Evolutionary conservation across 2,329 filamentous ascomycete species (phyloP).

Genomic region (Trichoderma atrobrunneum): DNA sequence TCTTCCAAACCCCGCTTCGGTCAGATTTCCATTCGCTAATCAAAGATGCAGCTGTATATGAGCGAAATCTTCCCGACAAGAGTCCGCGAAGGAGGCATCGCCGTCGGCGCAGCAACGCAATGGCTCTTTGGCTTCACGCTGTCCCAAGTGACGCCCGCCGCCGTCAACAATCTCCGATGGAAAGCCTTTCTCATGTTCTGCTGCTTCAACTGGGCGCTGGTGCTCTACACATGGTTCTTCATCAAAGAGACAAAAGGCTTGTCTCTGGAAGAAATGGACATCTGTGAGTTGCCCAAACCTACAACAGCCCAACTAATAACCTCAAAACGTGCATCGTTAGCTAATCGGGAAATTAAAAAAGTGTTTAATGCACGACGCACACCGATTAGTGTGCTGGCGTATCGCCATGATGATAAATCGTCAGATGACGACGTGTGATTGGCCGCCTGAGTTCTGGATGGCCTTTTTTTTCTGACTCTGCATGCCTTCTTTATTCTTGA

Average conservation of each 20-base stretch:
- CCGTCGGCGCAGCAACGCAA: conserved; percentile 48
- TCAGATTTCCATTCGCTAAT: background rate
- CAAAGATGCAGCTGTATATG: conserved; percentile 38
- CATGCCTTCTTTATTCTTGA: background rate
- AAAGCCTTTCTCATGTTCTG: conserved; percentile 49
- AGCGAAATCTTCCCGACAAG: conserved; percentile 50
- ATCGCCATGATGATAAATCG: conserved; percentile 13
- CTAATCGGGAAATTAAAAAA: background rate
- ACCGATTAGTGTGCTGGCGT: conserved; percentile 19
- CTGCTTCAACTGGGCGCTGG: conserved; percentile 20
- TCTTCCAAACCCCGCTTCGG: background rate
- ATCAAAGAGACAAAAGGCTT: conserved; percentile 25
- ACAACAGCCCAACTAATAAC: background rate
- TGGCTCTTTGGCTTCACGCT: conserved; percentile 54
- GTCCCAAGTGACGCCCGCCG: conserved; percentile 46
- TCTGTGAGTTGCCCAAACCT: conserved; percentile 10
- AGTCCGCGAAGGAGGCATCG: conserved; percentile 49
- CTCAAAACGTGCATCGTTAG: background rate
- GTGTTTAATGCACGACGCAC: conserved; percentile 26
- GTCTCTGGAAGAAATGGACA: conserved; percentile 30
- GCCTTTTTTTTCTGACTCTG: background rate
- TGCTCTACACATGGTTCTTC: conserved; percentile 17
- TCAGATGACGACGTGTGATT: conserved; percentile 12
- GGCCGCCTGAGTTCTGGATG: background rate
- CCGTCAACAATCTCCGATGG: conserved; percentile 46